phyloP scores from a whole-genome alignment of 2,329 filamentous ascomycete species.

The Apiospora pterosperma region DNA sequence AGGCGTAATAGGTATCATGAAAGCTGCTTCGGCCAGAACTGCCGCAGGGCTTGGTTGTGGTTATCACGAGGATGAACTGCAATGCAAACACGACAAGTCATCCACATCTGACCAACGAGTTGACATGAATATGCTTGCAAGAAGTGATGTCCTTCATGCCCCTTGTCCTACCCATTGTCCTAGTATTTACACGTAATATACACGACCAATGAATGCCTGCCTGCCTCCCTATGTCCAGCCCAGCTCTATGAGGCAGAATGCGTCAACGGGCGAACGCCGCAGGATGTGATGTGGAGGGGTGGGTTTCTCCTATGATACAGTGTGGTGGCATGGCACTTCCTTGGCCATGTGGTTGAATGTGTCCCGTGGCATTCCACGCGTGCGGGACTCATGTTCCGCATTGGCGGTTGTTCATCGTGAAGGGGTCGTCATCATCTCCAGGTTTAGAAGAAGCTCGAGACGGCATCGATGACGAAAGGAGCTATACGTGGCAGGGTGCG shows the following conservation, averaged over 20 bases:
- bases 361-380: neutral
- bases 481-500: conserved; percentile 37
- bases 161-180: neutral
- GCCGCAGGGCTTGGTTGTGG: neutral
- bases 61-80: neutral
- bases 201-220: neutral
- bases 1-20: neutral
- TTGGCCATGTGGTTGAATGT: neutral
- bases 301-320: neutral
- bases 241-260: neutral
- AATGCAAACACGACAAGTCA: neutral
- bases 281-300: neutral
- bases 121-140: neutral
- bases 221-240: neutral
- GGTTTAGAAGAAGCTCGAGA: conserved; percentile 34
- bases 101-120: neutral
- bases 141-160: neutral
- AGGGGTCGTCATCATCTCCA: no score
- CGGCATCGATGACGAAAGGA: conserved; percentile 55
- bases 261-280: neutral
- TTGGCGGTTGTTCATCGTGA: neutral
- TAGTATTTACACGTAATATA: neutral
- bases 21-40: neutral
- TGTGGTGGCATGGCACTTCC: neutral
- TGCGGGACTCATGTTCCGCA: neutral